Percentiles rank a stretch among this genome's conserved stretches.
These are phyloP conservation scores for Microsporum ferrugineum DNA, from an alignment of 2,329 filamentous ascomycete species.

Conservation along the genomic window DNA sequence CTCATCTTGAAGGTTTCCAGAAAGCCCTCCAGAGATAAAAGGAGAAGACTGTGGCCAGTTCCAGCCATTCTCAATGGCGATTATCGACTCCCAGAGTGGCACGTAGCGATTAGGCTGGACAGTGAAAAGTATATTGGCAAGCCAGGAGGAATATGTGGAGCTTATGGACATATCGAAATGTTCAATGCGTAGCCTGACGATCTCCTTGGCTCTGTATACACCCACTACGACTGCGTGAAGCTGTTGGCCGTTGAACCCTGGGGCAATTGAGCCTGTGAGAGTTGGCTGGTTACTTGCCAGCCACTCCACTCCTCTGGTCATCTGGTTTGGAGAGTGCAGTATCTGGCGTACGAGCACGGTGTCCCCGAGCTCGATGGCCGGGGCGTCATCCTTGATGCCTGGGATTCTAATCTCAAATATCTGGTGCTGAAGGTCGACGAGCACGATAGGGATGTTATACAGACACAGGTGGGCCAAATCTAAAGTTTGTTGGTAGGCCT, in stretches of 20 bases:
- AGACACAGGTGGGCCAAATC: constrained; percentile 15
- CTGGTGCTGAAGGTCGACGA: constrained; percentile 8
- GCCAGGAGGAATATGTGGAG: constrained; percentile 1
- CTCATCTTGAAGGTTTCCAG: constrained; percentile 6
- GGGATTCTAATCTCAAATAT: constrained; percentile 19
- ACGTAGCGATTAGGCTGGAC: constrained; percentile 13
- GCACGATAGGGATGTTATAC: constrained; percentile 14
- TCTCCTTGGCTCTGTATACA: constrained; percentile 15
- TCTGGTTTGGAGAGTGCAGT: constrained; percentile 14
- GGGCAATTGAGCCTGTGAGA: constrained; percentile 14
- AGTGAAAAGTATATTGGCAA: constrained; percentile 18
- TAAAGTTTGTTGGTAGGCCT: constrained; percentile 15
- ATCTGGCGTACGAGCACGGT: constrained; percentile 19
- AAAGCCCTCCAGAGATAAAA: constrained; percentile 33
- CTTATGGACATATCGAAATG: constrained; percentile 7
- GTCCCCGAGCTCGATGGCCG: constrained; percentile 19
- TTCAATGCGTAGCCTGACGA: constrained; percentile 16
- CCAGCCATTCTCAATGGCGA: constrained; percentile 22
- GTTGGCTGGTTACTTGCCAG: constrained; percentile 12
- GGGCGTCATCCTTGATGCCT: constrained; percentile 19
- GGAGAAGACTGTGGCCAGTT: constrained; percentile 42
- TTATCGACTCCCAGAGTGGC: constrained; percentile 17
- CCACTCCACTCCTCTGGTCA: constrained; percentile 14
- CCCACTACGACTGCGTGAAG: constrained; percentile 18
- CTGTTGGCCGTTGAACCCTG: constrained; percentile 19